Base-by-base conservation (phyloP, 192 early-diverging fungal species). In the Gaertneriomyces semiglobifer region DNA sequence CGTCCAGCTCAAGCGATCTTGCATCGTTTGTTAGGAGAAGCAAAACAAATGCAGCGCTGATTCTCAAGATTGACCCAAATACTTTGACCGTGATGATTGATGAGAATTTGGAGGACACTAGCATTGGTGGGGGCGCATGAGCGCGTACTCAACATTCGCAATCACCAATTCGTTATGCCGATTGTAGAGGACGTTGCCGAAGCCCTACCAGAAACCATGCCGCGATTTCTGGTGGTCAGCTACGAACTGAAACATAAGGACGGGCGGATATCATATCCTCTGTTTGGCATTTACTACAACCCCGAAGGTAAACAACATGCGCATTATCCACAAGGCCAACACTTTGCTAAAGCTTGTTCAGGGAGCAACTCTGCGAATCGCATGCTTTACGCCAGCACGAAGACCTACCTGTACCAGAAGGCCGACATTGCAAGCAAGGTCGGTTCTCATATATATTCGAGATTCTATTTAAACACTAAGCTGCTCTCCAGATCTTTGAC, bases 211-310 rank as follows among this genome's bases (percentile, higher is more conserved):
- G 78, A 80, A n/a, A 62, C 63, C n/a, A 60, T 69, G 2, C 75
- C 78, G n/a, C 52, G 78, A 40, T 80, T 71, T 62, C 53, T 80
- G 7, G 66, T 80, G 2, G 20, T 77, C 46, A 59, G 61, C 53
- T 80, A 57, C 50, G 67, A 77, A 60, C 62, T 77, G 44, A 65
- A 72, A 44, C 70, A 70, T 41, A 58, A 72, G 38, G 78, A 86
- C 66, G 90, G 89, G 11, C 82, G 91, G 6, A 73, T 84, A 12
- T 86, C 83, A 7, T 93, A 83, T 46, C 93, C 93, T 0, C 74
- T 94, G 19, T 80, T 90, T 4, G 86, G 89, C 57, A 70, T 77
- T 33, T 76, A 76, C 58, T 76, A 76, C 39, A 74, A 74, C 43
- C 62, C 62, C 16, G 62, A 25, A 7, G 66, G 55, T 57, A 57